Percentiles rank a stretch among this genome's conserved stretches.
phyloP scores from a whole-genome alignment of 306 rosid genomes.

The Pterocarpus santalinus region DNA sequence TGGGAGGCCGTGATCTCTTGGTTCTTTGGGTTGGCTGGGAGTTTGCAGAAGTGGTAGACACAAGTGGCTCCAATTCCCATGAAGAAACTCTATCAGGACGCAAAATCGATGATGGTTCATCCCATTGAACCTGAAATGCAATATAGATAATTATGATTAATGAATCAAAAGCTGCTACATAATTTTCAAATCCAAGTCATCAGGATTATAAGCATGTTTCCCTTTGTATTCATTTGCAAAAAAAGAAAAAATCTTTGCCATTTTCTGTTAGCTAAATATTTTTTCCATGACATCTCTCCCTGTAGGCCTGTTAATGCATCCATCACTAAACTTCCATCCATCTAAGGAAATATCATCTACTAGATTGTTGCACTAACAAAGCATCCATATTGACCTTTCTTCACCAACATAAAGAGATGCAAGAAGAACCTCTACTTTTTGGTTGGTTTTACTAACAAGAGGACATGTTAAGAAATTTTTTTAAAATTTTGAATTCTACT shows the following conservation, averaged over 20 bases:
- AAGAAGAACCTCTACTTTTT: constrained; percentile 25
- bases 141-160: background rate
- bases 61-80: constrained; percentile 98
- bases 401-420: constrained; percentile 40
- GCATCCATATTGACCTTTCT: constrained; percentile 24
- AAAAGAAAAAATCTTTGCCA: too few species aligned
- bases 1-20: constrained; percentile 85
- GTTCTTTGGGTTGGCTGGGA: constrained; percentile 81
- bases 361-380: constrained; percentile 24
- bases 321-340: constrained; percentile 14
- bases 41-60: constrained; percentile 70
- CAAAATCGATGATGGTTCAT: constrained; percentile 88
- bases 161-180: constrained; percentile 29
- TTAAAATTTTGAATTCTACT: background rate
- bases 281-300: constrained; percentile 16
- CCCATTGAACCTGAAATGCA: constrained; percentile 93
- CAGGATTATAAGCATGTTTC: too few species aligned
- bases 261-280: too few species aligned
- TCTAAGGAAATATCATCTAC: constrained; percentile 32
- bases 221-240: too few species aligned
- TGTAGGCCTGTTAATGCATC: background rate
- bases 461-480: background rate
- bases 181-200: constrained; percentile 10
- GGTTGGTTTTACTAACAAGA: constrained; percentile 21
- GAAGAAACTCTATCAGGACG: constrained; percentile 97